phyloP scores from a whole-genome alignment of 345 rosid species.

The Erysimum cheiranthoides region DNA sequence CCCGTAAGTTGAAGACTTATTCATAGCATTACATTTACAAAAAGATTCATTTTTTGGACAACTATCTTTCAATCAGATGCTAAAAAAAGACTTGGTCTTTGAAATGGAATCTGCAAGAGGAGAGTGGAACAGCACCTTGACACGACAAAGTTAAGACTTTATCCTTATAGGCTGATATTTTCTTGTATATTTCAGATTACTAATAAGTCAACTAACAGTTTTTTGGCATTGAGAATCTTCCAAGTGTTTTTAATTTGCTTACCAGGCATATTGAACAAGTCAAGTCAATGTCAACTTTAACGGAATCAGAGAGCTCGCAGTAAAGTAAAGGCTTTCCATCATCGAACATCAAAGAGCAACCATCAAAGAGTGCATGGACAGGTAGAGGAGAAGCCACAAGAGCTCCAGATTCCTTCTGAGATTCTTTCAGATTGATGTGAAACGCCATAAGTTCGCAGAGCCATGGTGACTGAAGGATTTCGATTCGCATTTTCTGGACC shows the following conservation, averaged over 20 bases:
- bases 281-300: slow-evolving; percentile 80
- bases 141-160: slow-evolving; percentile 26
- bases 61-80: slow-evolving; percentile 24
- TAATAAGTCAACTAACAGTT: slow-evolving; percentile 39
- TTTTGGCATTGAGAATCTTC: slow-evolving; percentile 35
- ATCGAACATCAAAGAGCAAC: slow-evolving; percentile 59
- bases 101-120: slow-evolving; percentile 22
- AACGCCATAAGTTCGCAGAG: slow-evolving; percentile 92
- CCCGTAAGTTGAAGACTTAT: slow-evolving; percentile 7
- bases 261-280: slow-evolving; percentile 98
- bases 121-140: slow-evolving; percentile 45
- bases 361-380: slow-evolving; percentile 64
- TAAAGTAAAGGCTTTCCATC: slow-evolving; percentile 80
- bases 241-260: slow-evolving; percentile 40
- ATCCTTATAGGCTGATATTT: slow-evolving; percentile 37
- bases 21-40: neutral
- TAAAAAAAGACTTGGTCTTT: slow-evolving; percentile 33
- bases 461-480: slow-evolving; percentile 97
- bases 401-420: slow-evolving; percentile 48
- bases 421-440: slow-evolving; percentile 79
- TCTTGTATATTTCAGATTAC: slow-evolving; percentile 25
- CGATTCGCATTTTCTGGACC: slow-evolving; percentile 81
- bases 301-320: slow-evolving; percentile 78
- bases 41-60: slow-evolving; percentile 7
- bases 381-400: slow-evolving; percentile 34